phyloP scores from a whole-genome alignment of 495 filamentous ascomycete species.

The Penicillium paxilli region DNA sequence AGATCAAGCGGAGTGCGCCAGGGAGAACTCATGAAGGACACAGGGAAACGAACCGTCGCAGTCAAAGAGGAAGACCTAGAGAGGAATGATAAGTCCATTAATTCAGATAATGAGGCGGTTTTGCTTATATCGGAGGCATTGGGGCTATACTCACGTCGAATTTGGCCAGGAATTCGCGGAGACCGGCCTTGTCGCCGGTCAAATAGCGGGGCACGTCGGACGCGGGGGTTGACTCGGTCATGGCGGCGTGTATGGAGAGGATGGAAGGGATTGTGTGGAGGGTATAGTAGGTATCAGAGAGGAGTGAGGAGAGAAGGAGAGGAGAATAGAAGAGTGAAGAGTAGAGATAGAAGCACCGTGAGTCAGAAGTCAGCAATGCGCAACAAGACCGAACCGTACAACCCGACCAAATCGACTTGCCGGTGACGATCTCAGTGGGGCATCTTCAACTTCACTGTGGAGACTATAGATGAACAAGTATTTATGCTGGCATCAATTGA shows the following conservation, averaged over 20 bases:
- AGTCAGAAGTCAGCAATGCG: neutral
- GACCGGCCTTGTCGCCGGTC: slow-evolving; percentile 71
- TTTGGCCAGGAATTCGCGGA: slow-evolving; percentile 78
- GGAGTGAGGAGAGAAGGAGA: slow-evolving; percentile 1
- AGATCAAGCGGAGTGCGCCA: slow-evolving; percentile 7
- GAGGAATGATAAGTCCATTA: neutral
- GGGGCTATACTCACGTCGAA: slow-evolving; percentile 96
- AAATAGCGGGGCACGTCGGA: slow-evolving; percentile 64
- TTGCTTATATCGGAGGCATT: too few species aligned
- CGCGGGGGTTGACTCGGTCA: slow-evolving; percentile 27
- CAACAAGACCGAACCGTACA: slow-evolving; percentile 7
- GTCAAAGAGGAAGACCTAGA: slow-evolving; percentile 88
- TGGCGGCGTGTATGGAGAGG: neutral
- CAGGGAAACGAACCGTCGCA: slow-evolving; percentile 76
- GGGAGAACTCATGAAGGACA: too few species aligned
- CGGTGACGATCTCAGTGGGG: neutral
- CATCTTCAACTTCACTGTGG: too few species aligned
- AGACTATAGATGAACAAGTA: too few species aligned
- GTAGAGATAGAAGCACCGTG: neutral
- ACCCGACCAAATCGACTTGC: slow-evolving; percentile 3
- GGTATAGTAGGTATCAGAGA: neutral
- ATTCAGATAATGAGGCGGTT: too few species aligned
- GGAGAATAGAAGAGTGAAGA: neutral
- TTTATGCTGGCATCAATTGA: too few species aligned
- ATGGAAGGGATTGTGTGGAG: neutral